A percentile compares a stretch with the other conserved stretches of the same genome.
phyloP scores from a whole-genome alignment of 2,329 filamentous ascomycete species.

The Colletotrichum camelliae region DNA sequence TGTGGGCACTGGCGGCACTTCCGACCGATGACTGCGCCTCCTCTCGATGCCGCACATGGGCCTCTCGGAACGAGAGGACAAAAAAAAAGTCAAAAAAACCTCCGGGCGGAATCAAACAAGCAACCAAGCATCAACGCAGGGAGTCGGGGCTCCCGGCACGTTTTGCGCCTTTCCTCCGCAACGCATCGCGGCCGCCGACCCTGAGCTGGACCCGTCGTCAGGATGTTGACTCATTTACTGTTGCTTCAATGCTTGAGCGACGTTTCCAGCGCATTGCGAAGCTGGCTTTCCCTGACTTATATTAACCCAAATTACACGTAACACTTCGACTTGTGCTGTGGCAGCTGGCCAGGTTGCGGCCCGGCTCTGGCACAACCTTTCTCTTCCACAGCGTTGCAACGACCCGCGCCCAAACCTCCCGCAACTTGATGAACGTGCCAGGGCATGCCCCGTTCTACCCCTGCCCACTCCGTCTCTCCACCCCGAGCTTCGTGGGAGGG shows the following conservation, averaged over 20 bases:
- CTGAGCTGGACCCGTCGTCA: background rate
- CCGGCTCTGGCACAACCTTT: slow-evolving; percentile 2
- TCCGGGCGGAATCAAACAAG: slow-evolving; percentile 11
- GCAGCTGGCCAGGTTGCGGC: background rate
- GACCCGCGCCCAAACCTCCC: slow-evolving; percentile 2
- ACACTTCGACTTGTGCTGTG: background rate
- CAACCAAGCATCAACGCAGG: background rate
- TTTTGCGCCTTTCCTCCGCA: background rate
- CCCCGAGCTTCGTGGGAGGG: background rate
- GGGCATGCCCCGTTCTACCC: background rate
- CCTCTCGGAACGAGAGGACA: background rate
- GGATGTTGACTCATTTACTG: slow-evolving; percentile 5
- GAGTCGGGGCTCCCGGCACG: slow-evolving; percentile 1
- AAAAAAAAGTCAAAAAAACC: background rate
- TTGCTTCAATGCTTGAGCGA: background rate
- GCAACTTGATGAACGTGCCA: background rate
- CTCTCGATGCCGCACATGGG: background rate
- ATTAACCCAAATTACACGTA: slow-evolving; percentile 16
- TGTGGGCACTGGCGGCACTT: slow-evolving; percentile 7
- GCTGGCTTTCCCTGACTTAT: slow-evolving; percentile 6
- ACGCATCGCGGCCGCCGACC: background rate
- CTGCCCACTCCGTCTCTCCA: background rate
- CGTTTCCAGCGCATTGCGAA: background rate
- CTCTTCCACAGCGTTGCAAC: slow-evolving; percentile 10
- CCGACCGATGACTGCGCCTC: background rate